Conservation (phyloP, 306 rosid species). For the Argentina anserina region DNA sequence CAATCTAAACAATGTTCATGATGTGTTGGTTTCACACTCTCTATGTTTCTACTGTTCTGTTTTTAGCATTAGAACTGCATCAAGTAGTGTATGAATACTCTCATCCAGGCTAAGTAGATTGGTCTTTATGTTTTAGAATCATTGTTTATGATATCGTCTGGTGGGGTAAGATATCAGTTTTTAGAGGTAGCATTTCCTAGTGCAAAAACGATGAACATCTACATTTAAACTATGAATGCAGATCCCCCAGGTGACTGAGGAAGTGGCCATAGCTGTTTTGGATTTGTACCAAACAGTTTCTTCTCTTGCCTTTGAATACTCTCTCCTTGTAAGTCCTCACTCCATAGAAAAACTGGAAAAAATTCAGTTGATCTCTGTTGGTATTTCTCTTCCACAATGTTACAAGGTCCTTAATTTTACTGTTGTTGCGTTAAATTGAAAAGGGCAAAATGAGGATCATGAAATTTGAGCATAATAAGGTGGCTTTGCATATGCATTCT, state of each 20-base stretch:
- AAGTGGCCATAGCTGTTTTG: constrained; percentile 78
- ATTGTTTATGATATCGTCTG: background rate
- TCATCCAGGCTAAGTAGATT: background rate
- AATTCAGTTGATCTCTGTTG: background rate
- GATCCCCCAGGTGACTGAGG: constrained; percentile 99
- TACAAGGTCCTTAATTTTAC: background rate
- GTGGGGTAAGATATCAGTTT: background rate
- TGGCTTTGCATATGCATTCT: background rate
- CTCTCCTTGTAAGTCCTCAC: constrained; percentile 54
- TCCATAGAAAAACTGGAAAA: constrained; percentile 1
- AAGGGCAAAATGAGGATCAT: background rate
- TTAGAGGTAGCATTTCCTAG: background rate
- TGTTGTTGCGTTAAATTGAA: background rate
- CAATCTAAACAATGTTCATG: background rate
- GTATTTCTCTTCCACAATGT: background rate
- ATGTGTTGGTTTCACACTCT: background rate
- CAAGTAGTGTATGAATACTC: background rate
- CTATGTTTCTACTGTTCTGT: background rate
- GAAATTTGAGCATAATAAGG: background rate
- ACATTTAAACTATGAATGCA: constrained; percentile 31
- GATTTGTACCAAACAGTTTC: constrained; percentile 77
- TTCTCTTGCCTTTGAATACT: constrained; percentile 75
- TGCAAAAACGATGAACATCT: constrained; percentile 13
- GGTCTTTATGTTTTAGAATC: background rate
- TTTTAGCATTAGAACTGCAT: background rate